Evolutionary conservation across 495 filamentous ascomycete genomes (phyloP).

Genomic region (Aspergillus homomorphus): DNA sequence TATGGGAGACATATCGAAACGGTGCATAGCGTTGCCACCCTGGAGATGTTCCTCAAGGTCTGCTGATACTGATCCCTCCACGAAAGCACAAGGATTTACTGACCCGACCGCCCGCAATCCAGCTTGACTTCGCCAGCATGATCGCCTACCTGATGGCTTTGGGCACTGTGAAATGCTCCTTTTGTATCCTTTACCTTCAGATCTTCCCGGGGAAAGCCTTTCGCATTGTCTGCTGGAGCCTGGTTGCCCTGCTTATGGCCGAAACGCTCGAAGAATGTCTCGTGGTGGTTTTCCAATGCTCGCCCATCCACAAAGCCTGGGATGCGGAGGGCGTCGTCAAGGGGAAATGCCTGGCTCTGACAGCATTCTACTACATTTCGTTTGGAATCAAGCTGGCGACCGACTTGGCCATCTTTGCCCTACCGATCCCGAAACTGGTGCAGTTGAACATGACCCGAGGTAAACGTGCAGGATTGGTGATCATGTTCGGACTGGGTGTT

Average conservation of each 20-base stretch:
- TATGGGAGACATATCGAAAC: constrained; percentile 23
- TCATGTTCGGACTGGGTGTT: constrained; percentile 34
- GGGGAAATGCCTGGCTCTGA: constrained; percentile 17
- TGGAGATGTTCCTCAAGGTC: constrained; percentile 23
- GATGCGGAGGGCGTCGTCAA: constrained; percentile 11
- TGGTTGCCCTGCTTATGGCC: constrained; percentile 12
- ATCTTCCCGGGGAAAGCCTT: constrained; percentile 20
- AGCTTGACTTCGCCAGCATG: constrained; percentile 23
- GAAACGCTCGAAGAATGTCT: constrained; percentile 18
- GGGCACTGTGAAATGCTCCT: constrained; percentile 24
- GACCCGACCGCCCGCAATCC: neutral
- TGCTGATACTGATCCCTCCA: neutral
- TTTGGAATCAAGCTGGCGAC: constrained; percentile 28
- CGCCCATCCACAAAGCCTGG: constrained; percentile 23
- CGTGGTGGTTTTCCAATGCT: constrained; percentile 25
- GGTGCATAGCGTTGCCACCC: neutral
- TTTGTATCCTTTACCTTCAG: constrained; percentile 23
- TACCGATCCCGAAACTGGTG: constrained; percentile 33
- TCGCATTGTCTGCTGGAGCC: constrained; percentile 14
- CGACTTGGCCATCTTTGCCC: constrained; percentile 29
- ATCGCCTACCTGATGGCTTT: constrained; percentile 20
- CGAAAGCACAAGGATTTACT: neutral
- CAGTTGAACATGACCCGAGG: constrained; percentile 25
- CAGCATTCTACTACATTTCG: constrained; percentile 19
- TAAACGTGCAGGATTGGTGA: constrained; percentile 28